These are phyloP conservation scores for Nigrograna mackinnonii DNA, from an alignment of 2,329 filamentous ascomycete species.

Conservation along the genomic window DNA sequence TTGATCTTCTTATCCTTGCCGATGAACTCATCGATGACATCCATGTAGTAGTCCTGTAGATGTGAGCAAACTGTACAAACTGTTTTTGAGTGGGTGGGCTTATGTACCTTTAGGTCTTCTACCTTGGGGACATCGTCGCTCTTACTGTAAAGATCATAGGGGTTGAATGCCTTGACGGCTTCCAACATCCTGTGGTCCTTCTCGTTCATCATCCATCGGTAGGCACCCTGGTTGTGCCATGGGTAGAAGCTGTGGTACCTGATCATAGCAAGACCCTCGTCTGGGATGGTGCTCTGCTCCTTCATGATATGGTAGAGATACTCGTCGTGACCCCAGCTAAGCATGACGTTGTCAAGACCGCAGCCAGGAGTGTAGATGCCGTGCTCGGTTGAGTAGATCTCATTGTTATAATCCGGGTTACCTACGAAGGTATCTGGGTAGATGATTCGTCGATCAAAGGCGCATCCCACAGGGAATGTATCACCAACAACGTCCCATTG, in stretches of 20 bases:
- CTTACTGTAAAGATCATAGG: slow-evolving; percentile 92
- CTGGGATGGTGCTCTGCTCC: slow-evolving; percentile 76
- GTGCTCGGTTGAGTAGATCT: slow-evolving; percentile 73
- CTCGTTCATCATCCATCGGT: slow-evolving; percentile 79
- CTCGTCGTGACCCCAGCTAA: slow-evolving; percentile 89
- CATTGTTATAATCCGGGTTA: slow-evolving; percentile 75
- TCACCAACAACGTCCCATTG: slow-evolving; percentile 95
- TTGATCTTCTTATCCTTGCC: slow-evolving; percentile 65
- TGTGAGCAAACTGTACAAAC: no score
- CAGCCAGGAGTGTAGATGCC: slow-evolving; percentile 82
- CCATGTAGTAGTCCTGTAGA: slow-evolving; percentile 69
- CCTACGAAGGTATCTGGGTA: slow-evolving; percentile 75
- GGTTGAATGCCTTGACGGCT: slow-evolving; percentile 85
- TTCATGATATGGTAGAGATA: slow-evolving; percentile 87
- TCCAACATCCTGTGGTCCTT: slow-evolving; percentile 79
- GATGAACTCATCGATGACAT: slow-evolving; percentile 76
- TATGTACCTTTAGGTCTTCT: slow-evolving; percentile 72
- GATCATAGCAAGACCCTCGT: slow-evolving; percentile 88
- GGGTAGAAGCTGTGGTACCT: slow-evolving; percentile 92
- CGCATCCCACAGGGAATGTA: slow-evolving; percentile 78
- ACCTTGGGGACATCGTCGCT: slow-evolving; percentile 77
- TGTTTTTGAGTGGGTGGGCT: no score
- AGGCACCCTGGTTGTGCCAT: slow-evolving; percentile 83
- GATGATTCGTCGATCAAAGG: slow-evolving; percentile 76
- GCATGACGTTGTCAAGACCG: slow-evolving; percentile 84